phyloP scores from a whole-genome alignment of 2,329 filamentous ascomycete species.

The Clonostachys sp. region DNA sequence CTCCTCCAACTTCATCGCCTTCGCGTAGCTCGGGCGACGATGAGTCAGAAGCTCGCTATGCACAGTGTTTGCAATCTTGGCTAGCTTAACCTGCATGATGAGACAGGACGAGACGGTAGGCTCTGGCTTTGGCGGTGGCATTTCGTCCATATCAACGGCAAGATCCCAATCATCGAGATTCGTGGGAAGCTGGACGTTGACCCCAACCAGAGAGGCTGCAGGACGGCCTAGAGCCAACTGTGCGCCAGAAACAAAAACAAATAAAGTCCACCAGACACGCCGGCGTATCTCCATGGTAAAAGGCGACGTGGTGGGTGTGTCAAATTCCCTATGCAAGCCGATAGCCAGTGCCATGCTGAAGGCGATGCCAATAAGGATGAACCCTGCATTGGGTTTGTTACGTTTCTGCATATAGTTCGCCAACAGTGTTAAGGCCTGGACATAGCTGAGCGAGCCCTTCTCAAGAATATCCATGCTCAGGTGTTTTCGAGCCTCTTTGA shows the following conservation, averaged over 20 bases:
- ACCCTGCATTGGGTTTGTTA: constrained; percentile 41
- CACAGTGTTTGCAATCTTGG: constrained; percentile 8
- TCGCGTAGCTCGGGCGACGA: constrained; percentile 5
- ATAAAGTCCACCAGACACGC: constrained; percentile 24
- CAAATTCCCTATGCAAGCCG: constrained; percentile 36
- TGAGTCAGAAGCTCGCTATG: constrained; percentile 9
- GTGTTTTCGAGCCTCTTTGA: constrained; percentile 11
- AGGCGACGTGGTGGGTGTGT: constrained; percentile 10
- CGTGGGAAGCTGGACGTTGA: constrained; percentile 6
- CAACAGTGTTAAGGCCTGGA: constrained; percentile 31
- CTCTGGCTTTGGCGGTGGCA: constrained; percentile 2
- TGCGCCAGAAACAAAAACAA: constrained; percentile 23
- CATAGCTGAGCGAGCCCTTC: constrained; percentile 30
- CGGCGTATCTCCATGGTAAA: constrained; percentile 18
- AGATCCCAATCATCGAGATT: constrained; percentile 8
- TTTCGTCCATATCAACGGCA: constrained; percentile 7
- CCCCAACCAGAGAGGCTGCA: constrained; percentile 5
- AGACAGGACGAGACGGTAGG: constrained; percentile 8
- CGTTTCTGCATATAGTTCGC: constrained; percentile 42
- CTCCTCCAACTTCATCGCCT: constrained; percentile 3
- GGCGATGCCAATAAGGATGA: constrained; percentile 41
- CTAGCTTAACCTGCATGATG: constrained; percentile 5
- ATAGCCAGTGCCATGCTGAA: constrained; percentile 39
- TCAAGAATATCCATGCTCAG: constrained; percentile 33
- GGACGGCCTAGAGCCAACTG: constrained; percentile 8